Percentiles rank a stretch among this genome's conserved stretches.
phyloP scores from a whole-genome alignment of 805 yeast species.

The Kodamaea jinghongensis region DNA sequence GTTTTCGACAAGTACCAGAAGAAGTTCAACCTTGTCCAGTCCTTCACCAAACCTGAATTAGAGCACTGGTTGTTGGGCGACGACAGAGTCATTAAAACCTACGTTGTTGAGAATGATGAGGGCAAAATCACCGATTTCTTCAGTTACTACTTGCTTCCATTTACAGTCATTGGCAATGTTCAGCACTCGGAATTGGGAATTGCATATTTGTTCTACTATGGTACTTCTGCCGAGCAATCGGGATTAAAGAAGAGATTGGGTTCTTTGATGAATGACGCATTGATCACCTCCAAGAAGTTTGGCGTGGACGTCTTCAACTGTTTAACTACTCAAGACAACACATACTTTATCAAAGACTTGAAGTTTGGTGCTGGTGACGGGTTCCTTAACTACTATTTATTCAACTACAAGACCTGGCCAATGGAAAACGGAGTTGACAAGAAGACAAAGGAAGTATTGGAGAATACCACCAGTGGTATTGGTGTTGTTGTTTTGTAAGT shows the following conservation, averaged over 20 bases:
- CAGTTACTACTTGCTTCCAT: constrained; percentile 86
- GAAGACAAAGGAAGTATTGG: constrained; percentile 50
- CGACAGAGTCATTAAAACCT: constrained; percentile 66
- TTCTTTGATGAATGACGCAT: constrained; percentile 66
- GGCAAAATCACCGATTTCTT: constrained; percentile 82
- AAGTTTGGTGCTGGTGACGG: constrained; percentile 96
- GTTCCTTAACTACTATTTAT: constrained; percentile 80
- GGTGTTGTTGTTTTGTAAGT: constrained; percentile 83
- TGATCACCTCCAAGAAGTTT: constrained; percentile 64
- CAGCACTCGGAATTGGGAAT: constrained; percentile 68
- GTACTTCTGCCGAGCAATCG: constrained; percentile 55
- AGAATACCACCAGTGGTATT: constrained; percentile 67
- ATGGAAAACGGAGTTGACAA: constrained; percentile 75
- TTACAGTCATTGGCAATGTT: constrained; percentile 69
- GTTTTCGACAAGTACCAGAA: constrained; percentile 62
- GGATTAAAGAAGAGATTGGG: constrained; percentile 57
- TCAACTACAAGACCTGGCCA: constrained; percentile 83
- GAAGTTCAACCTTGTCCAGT: constrained; percentile 71
- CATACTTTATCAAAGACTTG: constrained; percentile 73
- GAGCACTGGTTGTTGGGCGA: constrained; percentile 78
- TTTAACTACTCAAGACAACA: constrained; percentile 84
- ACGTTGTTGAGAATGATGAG: constrained; percentile 66
- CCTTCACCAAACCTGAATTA: constrained; percentile 65
- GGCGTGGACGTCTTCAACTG: constrained; percentile 93
- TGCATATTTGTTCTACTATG: constrained; percentile 89